A percentile compares a stretch with the other conserved stretches of the same genome.
These are phyloP conservation scores for Cordyceps fumosorosea DNA, from an alignment of 2,329 filamentous ascomycete genomes.

Conservation along the genomic window DNA sequence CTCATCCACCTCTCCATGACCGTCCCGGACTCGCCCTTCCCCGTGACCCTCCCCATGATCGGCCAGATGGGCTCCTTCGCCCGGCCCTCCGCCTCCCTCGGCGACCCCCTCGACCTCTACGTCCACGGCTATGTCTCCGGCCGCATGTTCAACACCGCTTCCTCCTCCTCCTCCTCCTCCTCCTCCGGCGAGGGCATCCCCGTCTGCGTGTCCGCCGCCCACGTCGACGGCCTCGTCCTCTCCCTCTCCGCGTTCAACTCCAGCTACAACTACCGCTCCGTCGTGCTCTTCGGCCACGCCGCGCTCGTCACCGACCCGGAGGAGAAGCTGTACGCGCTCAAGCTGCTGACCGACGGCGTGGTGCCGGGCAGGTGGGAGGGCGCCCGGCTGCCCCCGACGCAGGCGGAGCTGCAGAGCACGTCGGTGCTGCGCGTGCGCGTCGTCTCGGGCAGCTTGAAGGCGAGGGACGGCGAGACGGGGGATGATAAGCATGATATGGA, in stretches of 20 bases:
- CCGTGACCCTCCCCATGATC: conserved; percentile 77
- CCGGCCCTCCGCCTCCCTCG: conserved; percentile 49
- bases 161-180: neutral
- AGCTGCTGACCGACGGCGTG: conserved; percentile 69
- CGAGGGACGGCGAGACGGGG: conserved; percentile 56
- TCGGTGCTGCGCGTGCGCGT: conserved; percentile 64
- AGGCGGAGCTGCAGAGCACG: conserved; percentile 68
- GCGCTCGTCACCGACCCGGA: conserved; percentile 56
- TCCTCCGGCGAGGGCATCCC: conserved; percentile 55
- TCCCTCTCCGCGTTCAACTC: conserved; percentile 74
- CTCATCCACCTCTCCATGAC: conserved; percentile 78
- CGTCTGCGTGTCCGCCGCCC: conserved; percentile 64
- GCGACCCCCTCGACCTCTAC: conserved; percentile 67
- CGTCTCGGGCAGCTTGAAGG: conserved; percentile 67
- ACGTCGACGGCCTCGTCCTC: conserved; percentile 74
- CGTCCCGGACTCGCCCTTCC: conserved; percentile 58
- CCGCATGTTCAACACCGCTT: conserved; percentile 63
- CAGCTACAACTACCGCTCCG: conserved; percentile 82
- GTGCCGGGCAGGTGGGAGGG: conserved; percentile 63
- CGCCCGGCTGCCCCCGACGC: conserved; percentile 62
- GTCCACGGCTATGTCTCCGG: conserved; percentile 80
- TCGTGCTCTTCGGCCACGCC: conserved; percentile 70
- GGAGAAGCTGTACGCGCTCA: conserved; percentile 74
- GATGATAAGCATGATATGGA: conserved; percentile 45
- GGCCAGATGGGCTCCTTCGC: conserved; percentile 71